Evolutionary conservation across 169 alveolate species (phyloP).

Genomic region (Plasmodium billcollinsi): DNA sequence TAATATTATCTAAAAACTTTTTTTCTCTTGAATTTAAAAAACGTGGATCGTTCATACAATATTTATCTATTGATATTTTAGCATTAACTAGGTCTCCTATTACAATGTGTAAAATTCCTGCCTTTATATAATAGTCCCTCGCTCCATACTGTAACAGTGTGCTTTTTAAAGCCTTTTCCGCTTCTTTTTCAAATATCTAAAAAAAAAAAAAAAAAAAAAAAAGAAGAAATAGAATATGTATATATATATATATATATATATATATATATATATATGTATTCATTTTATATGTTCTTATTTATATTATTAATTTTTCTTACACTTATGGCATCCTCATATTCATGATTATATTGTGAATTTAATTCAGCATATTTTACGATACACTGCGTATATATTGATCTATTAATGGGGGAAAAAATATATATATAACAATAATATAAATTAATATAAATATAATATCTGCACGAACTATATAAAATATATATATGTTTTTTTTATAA

Average conservation of each 20-base stretch:
- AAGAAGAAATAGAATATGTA: neutral
- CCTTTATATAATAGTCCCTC: constrained; percentile 77
- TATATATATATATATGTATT: constrained; percentile 1
- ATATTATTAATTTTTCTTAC: constrained; percentile 16
- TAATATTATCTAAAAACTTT: constrained; percentile 48
- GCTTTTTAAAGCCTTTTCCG: constrained; percentile 77
- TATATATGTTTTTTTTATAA: neutral
- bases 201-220: neutral
- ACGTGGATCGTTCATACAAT: constrained; percentile 55
- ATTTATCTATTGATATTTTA: constrained; percentile 61
- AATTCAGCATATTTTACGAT: constrained; percentile 78
- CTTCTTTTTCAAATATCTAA: constrained; percentile 77
- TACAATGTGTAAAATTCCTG: constrained; percentile 77
- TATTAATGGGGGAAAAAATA: neutral
- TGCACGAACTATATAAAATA: neutral
- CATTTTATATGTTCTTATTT: neutral
- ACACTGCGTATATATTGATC: constrained; percentile 70
- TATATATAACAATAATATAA: neutral
- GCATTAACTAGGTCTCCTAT: constrained; percentile 74
- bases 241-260: neutral
- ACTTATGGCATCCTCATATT: constrained; percentile 76
- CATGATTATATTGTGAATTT: constrained; percentile 54
- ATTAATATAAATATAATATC: no score
- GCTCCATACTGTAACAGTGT: constrained; percentile 77
- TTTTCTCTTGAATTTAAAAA: constrained; percentile 65